Conservation (phyloP, 805 yeast species). For the baker's yeast (Saccharomyces cerevisiae) region DNA sequence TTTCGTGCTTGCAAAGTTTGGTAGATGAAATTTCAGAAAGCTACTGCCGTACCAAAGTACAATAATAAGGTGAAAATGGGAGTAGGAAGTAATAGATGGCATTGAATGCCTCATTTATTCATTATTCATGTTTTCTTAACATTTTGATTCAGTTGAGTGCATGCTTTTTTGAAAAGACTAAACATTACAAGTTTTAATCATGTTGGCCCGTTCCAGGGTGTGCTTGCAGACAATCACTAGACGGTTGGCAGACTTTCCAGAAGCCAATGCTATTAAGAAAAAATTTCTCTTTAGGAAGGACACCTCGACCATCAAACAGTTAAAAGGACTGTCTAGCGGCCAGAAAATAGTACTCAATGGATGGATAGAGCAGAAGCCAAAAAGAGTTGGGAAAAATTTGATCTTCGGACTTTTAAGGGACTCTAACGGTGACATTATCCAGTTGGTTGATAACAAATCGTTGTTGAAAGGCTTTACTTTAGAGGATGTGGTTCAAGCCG, state of each 20-base stretch:
- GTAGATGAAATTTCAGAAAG: background rate
- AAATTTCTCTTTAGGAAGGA: slow-evolving; percentile 13
- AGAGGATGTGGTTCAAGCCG: slow-evolving; percentile 67
- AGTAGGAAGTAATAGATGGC: background rate
- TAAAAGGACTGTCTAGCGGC: slow-evolving; percentile 2
- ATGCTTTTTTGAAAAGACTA: background rate
- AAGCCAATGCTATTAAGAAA: slow-evolving; percentile 6
- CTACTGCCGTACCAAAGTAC: background rate
- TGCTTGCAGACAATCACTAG: background rate
- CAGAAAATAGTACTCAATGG: slow-evolving; percentile 55
- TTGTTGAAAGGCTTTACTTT: slow-evolving; percentile 44
- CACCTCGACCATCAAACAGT: slow-evolving; percentile 8
- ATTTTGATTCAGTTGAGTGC: background rate
- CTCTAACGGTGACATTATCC: slow-evolving; percentile 55
- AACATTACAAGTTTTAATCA: background rate
- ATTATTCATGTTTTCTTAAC: background rate
- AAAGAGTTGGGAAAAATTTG: slow-evolving; percentile 53
- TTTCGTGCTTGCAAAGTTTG: background rate
- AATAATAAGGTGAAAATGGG: background rate
- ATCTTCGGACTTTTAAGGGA: slow-evolving; percentile 75
- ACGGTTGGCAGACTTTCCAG: slow-evolving; percentile 7
- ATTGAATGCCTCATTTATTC: background rate
- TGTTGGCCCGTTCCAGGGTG: background rate
- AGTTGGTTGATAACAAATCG: slow-evolving; percentile 40
- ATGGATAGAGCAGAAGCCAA: slow-evolving; percentile 74